Conservation (phyloP, 176 grass and related monocot genomes). For the Poa annua region DNA sequence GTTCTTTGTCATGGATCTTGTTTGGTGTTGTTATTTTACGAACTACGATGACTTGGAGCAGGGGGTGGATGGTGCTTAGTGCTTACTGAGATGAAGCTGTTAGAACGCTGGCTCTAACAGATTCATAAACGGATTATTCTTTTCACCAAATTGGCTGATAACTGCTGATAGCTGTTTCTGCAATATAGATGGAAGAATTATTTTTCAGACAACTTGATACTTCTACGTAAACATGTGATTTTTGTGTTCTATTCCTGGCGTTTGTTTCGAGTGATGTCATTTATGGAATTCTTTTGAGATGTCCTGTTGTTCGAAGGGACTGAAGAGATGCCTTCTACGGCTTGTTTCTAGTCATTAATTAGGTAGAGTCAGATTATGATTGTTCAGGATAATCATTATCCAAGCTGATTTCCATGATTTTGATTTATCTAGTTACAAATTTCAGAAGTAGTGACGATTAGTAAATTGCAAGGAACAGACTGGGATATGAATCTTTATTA, state of each 20-base stretch:
- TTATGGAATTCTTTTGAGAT: not conserved
- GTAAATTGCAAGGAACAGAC: not conserved
- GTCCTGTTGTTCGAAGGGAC: conserved; percentile 14
- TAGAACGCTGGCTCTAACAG: not conserved
- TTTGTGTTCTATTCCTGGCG: not conserved
- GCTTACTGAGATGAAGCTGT: not conserved
- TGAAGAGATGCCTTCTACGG: conserved; percentile 1
- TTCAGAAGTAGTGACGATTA: not conserved
- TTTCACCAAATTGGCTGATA: conserved; percentile 3
- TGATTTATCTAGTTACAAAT: conserved; percentile 9
- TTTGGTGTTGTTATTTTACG: not conserved
- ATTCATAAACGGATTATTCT: not conserved
- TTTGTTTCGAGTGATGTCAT: conserved; percentile 15
- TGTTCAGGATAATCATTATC: conserved; percentile 38
- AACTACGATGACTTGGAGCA: not conserved
- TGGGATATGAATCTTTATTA: not conserved
- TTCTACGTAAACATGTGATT: not conserved
- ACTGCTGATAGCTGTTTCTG: not conserved
- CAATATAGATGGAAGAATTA: not conserved
- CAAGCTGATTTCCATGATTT: conserved; percentile 15
- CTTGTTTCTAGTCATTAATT: conserved; percentile 34
- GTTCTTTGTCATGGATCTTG: not conserved
- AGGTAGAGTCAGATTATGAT: conserved; percentile 23
- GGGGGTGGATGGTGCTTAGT: not conserved
- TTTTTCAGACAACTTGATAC: not conserved